Percentiles rank a stretch among this genome's conserved stretches.
Conservation (phyloP, 257 asterid genomes). For the Verbascum thapsus region DNA sequence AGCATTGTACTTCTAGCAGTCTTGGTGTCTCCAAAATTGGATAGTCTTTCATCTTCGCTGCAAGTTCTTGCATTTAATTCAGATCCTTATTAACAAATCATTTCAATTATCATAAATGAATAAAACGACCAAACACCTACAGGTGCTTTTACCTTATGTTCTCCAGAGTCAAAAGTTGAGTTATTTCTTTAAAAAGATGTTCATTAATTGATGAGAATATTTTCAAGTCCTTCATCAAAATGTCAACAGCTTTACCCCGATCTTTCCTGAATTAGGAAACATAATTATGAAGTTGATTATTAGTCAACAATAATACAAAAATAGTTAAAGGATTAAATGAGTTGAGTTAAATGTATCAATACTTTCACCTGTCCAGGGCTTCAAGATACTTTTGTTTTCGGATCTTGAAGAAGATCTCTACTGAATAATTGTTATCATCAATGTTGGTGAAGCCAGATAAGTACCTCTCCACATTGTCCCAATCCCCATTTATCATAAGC, state of each 20-base stretch:
- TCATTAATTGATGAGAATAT: slow-evolving; percentile 61
- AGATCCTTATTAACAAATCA: background rate
- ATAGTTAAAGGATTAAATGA: no score
- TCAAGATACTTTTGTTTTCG: background rate
- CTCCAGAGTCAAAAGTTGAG: slow-evolving; percentile 64
- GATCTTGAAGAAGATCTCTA: no score
- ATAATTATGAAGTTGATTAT: no score
- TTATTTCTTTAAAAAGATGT: slow-evolving; percentile 67
- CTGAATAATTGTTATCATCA: no score
- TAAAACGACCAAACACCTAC: background rate
- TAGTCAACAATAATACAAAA: no score
- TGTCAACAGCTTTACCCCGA: no score
- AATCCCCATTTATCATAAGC: no score
- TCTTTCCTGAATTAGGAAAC: no score
- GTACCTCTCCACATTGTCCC: no score
- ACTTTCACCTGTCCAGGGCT: slow-evolving; percentile 38
- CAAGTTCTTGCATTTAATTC: slow-evolving; percentile 18
- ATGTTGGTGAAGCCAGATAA: no score
- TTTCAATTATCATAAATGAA: background rate
- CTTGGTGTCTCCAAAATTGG: slow-evolving; percentile 66
- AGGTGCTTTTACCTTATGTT: slow-evolving; percentile 48
- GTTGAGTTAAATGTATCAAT: no score
- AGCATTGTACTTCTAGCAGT: slow-evolving; percentile 62
- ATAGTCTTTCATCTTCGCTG: slow-evolving; percentile 61
- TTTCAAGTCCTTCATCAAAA: no score